Percentiles rank a stretch among this genome's conserved stretches.
These are phyloP conservation scores for Pseudoneurospora amorphoporcata DNA, from an alignment of 495 filamentous ascomycete species.

Conservation along the genomic window DNA sequence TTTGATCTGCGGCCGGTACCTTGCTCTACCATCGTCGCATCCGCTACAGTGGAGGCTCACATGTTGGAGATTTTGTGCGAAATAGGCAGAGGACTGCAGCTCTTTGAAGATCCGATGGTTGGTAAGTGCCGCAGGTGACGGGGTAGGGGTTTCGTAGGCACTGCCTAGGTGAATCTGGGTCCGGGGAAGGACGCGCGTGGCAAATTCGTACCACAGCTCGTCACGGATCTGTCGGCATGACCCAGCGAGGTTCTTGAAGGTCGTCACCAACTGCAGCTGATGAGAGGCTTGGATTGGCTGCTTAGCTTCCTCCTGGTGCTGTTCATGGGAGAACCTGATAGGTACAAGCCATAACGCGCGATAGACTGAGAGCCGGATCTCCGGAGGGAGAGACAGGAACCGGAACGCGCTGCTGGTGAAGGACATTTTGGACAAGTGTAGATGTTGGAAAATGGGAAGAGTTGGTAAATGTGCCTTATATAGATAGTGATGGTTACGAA, in stretches of 20 bases:
- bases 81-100: neutral
- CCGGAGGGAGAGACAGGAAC: neutral
- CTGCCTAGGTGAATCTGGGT: neutral
- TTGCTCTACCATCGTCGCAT: neutral
- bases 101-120: neutral
- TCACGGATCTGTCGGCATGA: neutral
- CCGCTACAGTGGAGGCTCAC: neutral
- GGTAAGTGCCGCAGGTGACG: too few relatives aligned
- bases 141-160: too few relatives aligned
- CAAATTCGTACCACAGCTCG: neutral
- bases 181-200: neutral
- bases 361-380: neutral
- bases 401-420: too few relatives aligned
- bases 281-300: too few relatives aligned
- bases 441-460: too few relatives aligned
- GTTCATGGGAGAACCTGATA: too few relatives aligned
- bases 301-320: too few relatives aligned
- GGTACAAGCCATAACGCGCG: neutral
- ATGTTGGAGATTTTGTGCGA: neutral
- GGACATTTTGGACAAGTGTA: too few relatives aligned
- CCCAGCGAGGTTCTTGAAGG: neutral
- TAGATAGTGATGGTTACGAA: too few relatives aligned
- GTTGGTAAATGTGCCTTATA: too few relatives aligned
- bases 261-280: too few relatives aligned
- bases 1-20: neutral